phyloP scores from a whole-genome alignment of 352 stramenopile species.

The Thalassiosira allenii region DNA sequence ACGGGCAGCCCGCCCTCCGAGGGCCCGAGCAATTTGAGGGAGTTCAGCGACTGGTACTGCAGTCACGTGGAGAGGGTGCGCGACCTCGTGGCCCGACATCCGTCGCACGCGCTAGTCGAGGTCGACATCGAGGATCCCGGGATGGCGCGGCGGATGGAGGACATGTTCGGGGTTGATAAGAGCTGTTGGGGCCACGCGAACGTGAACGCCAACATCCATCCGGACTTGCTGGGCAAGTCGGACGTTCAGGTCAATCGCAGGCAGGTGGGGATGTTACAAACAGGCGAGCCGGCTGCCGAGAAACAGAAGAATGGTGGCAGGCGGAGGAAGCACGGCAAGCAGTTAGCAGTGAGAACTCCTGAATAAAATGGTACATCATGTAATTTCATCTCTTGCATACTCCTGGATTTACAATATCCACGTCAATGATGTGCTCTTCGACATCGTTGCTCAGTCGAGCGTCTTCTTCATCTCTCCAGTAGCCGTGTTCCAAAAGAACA shows the following conservation, averaged over 20 bases:
- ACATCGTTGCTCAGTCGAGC: too few species aligned
- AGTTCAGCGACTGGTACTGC: conserved; percentile 51
- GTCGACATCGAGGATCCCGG: conserved; percentile 63
- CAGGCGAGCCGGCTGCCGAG: too few species aligned
- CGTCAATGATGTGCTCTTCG: too few species aligned
- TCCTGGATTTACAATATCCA: too few species aligned
- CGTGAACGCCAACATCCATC: conserved; percentile 32
- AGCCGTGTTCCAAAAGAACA: conserved; percentile 52
- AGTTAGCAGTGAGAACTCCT: too few species aligned
- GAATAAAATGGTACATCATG: too few species aligned
- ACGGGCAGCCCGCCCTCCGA: conserved; percentile 14
- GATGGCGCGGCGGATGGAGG: conserved; percentile 23
- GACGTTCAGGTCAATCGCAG: too few species aligned
- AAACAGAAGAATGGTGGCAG: too few species aligned
- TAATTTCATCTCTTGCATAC: too few species aligned
- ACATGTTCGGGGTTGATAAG: conserved; percentile 52
- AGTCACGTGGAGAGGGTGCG: conserved; percentile 57
- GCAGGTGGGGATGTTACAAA: too few species aligned
- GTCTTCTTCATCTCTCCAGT: conserved; percentile 63
- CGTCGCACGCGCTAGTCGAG: conserved; percentile 60
- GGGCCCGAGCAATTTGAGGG: not conserved
- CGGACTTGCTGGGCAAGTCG: conserved; percentile 11
- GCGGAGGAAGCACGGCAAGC: too few species aligned
- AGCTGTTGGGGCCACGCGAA: conserved; percentile 53
- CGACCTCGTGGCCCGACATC: conserved; percentile 47